Conservation (phyloP, 805 yeast genomes). For the Candida oleophila region DNA sequence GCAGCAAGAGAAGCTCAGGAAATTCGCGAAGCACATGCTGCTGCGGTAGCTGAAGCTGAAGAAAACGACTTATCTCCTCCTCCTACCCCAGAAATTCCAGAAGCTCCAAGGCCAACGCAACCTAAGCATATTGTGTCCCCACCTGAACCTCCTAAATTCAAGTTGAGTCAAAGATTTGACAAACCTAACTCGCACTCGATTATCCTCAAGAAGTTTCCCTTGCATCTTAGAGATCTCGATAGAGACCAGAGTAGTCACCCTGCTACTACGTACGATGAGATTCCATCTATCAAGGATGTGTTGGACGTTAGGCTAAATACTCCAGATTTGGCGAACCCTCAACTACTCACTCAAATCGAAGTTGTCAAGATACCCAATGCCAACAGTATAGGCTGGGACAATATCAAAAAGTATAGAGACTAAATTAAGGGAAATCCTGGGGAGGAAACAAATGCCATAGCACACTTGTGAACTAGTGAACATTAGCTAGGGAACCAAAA, state of each 20-base stretch:
- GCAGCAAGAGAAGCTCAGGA: conserved; percentile 12
- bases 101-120: background rate
- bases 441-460: too few relatives aligned
- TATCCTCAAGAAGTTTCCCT: conserved; percentile 30
- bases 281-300: conserved; percentile 29
- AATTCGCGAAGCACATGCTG: conserved; percentile 9
- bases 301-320: conserved; percentile 30
- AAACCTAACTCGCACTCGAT: conserved; percentile 34
- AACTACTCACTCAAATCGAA: conserved; percentile 35
- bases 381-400: conserved; percentile 44
- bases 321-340: conserved; percentile 32
- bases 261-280: conserved; percentile 8
- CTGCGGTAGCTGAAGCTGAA: conserved; percentile 1
- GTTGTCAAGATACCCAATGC: conserved; percentile 43
- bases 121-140: background rate
- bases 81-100: conserved; percentile 18
- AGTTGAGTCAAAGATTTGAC: conserved; percentile 25
- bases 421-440: background rate
- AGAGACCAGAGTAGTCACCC: background rate
- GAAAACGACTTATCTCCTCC: conserved; percentile 9
- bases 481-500: too few relatives aligned
- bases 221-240: conserved; percentile 26
- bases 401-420: conserved; percentile 30
- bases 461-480: too few relatives aligned
- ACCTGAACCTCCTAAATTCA: conserved; percentile 13